These are phyloP conservation scores for Casuarina equisetifolia DNA, from an alignment of 306 rosid species.

Conservation along the genomic window DNA sequence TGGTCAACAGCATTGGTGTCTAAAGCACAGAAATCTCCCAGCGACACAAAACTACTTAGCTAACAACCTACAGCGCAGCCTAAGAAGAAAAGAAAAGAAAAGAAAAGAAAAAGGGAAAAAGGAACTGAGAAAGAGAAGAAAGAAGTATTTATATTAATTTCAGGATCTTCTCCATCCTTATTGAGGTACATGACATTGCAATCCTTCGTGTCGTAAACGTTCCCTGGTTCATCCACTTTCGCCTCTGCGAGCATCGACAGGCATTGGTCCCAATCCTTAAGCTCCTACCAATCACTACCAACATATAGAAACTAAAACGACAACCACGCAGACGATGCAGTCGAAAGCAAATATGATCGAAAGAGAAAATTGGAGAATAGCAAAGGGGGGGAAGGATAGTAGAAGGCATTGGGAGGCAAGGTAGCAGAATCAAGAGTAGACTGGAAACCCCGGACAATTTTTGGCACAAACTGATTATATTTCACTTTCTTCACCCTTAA, in stretches of 20 bases:
- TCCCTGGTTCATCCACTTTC: constrained; percentile 79
- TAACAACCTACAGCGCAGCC: neutral
- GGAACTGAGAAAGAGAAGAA: neutral
- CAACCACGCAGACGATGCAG: neutral
- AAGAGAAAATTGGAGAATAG: no score
- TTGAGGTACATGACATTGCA: constrained; percentile 76
- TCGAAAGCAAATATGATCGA: neutral
- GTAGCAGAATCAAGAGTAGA: constrained; percentile 52
- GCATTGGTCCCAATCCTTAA: constrained; percentile 98
- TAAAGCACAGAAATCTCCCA: neutral
- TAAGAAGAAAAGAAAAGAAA: neutral
- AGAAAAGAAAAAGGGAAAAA: no score
- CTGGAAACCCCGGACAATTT: no score
- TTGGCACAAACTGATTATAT: no score
- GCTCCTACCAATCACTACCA: constrained; percentile 56
- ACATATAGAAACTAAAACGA: neutral
- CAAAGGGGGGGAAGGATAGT: neutral
- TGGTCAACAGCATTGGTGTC: neutral
- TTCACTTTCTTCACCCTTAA: no score
- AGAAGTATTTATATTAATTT: constrained; percentile 58
- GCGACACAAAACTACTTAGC: neutral
- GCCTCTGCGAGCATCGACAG: constrained; percentile 79
- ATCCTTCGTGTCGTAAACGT: constrained; percentile 61
- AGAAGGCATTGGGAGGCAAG: constrained; percentile 96
- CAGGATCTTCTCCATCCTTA: constrained; percentile 86